Conservation (phyloP, 257 asterid genomes). For the Ocimum tenuiflorum region DNA sequence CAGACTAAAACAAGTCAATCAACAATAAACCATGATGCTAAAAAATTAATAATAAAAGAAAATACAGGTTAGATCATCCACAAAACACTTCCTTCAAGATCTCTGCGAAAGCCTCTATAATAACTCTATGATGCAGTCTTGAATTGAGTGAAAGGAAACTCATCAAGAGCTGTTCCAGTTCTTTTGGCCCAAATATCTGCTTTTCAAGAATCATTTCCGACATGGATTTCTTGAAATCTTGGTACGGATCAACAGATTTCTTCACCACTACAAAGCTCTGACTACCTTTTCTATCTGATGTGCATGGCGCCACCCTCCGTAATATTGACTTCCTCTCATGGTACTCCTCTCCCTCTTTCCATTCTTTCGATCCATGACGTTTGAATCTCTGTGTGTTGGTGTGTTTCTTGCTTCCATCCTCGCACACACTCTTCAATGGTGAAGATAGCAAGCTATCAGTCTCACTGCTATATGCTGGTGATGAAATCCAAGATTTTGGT, state of each 20-base stretch:
- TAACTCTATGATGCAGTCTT: constrained; percentile 51
- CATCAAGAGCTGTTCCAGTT: constrained; percentile 59
- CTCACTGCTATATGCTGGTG: constrained; percentile 19
- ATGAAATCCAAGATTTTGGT: too few relatives aligned
- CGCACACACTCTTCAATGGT: background rate
- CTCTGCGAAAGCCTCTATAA: constrained; percentile 57
- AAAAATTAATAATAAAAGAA: constrained; percentile 1
- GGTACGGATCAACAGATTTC: constrained; percentile 57
- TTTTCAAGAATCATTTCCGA: constrained; percentile 69
- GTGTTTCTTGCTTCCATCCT: background rate
- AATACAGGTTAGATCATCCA: background rate
- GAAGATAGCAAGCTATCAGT: constrained; percentile 33
- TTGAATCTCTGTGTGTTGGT: constrained; percentile 23
- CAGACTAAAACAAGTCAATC: background rate
- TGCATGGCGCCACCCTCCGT: constrained; percentile 11
- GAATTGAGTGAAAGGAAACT: constrained; percentile 66
- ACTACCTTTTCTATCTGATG: too few relatives aligned
- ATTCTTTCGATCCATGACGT: constrained; percentile 23
- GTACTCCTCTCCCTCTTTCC: constrained; percentile 20
- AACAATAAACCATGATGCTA: background rate
- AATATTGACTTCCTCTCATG: constrained; percentile 4
- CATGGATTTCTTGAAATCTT: constrained; percentile 82
- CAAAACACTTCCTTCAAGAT: constrained; percentile 48
- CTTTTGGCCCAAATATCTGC: constrained; percentile 48
- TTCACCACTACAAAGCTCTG: constrained; percentile 58